phyloP scores from a whole-genome alignment of 495 filamentous ascomycete genomes.

The Echria macrotheca region DNA sequence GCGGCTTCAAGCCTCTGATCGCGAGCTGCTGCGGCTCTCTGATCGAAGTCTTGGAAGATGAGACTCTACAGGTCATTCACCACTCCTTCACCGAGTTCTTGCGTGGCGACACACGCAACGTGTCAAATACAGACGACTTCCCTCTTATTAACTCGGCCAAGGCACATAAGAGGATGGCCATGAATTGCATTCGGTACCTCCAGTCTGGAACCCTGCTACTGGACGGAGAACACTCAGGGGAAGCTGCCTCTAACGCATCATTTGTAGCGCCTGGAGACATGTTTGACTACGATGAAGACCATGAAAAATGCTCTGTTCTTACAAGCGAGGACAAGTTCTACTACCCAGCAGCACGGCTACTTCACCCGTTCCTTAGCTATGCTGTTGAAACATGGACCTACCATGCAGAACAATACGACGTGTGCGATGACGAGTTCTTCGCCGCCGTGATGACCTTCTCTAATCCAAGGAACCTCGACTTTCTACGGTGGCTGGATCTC shows the following conservation, averaged over 20 bases:
- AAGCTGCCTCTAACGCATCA: background rate
- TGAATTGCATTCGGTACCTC: constrained; percentile 8
- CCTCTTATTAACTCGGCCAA: constrained; percentile 22
- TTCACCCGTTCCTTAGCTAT: constrained; percentile 12
- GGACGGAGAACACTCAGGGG: background rate
- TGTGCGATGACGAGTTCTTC: constrained; percentile 6
- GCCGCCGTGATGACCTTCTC: background rate
- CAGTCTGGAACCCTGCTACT: constrained; percentile 7
- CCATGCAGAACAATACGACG: constrained; percentile 10
- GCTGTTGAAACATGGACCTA: constrained; percentile 14
- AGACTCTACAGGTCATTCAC: constrained; percentile 44
- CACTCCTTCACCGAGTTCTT: constrained; percentile 52
- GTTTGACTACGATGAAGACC: background rate
- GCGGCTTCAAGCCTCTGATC: constrained; percentile 9
- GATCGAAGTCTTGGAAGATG: constrained; percentile 41
- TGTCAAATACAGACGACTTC: constrained; percentile 9
- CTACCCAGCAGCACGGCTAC: constrained; percentile 6
- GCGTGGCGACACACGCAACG: constrained; percentile 16
- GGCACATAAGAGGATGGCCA: constrained; percentile 16
- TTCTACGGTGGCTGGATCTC: constrained; percentile 1
- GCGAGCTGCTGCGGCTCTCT: constrained; percentile 36
- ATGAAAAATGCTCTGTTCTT: background rate
- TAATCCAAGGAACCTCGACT: background rate
- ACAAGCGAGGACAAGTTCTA: background rate
- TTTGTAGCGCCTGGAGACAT: background rate